Base-by-base conservation (phyloP, 148 eudicot species). In the Nepenthes mirabilis region DNA sequence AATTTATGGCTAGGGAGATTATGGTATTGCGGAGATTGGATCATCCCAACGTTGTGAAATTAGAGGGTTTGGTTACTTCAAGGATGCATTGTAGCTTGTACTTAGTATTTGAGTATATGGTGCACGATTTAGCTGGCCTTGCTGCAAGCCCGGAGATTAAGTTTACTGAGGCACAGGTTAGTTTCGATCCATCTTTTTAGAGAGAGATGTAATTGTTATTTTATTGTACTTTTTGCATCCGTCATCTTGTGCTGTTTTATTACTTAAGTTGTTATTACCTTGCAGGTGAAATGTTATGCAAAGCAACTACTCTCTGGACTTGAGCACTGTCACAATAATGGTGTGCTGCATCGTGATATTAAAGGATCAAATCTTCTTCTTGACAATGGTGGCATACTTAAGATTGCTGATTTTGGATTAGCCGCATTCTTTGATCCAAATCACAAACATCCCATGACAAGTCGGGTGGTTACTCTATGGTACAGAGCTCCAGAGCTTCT, bases 81-180 rank as follows among this genome's bases (percentile, higher is more conserved):
- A 83, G 93, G 60, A 85, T 89, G 93, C 81, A 90, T 10, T 81
- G 90, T 75, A 89, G 97, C 73, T 83, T 89, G 70, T 89, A 89
- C 63, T 73, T 89, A 50, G 94, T 89, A 43, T 83, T 89, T 64
- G 90, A 89, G 72, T 89, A 81, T 65, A 89, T 89, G 97, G 97
- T 83, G 52, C 97, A 89, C 76, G 97, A 89, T 73, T 73, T 89
- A 67, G 87, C 97, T 62, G 97, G 97, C 53, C 90, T 89, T 65
- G 90, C 94, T 63, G 88, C 97, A 6, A 83, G 84, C 68, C 90
- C 97, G n/a, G 80, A 71, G 6, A 80, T 89, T 49, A 86, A 83
- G 77, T 89, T 89, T 61, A 83, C 97, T 1, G 90, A 79, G 65
- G 63, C 93, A 50, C 94, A 89, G 94, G 97, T 88, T 55, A 60